Base-by-base conservation (phyloP, 768 basidiomycete species). In the Hebeloma cylindrosporum region DNA sequence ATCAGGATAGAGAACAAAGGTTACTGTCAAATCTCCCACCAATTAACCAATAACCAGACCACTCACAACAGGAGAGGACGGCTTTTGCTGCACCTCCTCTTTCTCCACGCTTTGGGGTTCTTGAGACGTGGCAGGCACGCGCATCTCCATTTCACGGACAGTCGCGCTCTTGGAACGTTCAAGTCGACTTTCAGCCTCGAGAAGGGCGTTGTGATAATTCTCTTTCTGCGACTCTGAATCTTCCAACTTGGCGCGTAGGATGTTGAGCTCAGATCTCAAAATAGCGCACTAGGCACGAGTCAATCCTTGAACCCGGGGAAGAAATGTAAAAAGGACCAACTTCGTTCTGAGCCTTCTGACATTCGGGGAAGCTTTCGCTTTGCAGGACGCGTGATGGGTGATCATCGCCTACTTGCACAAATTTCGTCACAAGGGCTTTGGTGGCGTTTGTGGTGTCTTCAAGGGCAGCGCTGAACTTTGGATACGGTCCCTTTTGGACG, bases 11-110 rank as follows among this genome's bases (percentile, higher is more conserved):
- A 58, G 38, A 59, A 59, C 48, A 69, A 73, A 55, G 70, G 66
- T 55, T 67, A 70, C 60, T 64, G 63, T 64, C 64, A 68, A 68
- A 67, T 71, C 72, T 78, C 80, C 79, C 80, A 82, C 81, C 78
- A 77, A 72, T 75, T 70, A 71, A 75, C 53, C 53, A 60, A 58
- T 51, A 57, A 66, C 68, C 72, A 69, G 73, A 70, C 73, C 74
- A 85, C 86, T 80, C 77, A 87, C 86, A 72, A 70, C 75, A 65
- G 83, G 80, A 73, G 82, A 77, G 69, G 75, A 79, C 66, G 76
- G 73, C 66, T 70, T 71, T 56, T 61, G 62, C 61, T 66, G 69
- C 52, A 71, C 64, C 66, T 72, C 75, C 72, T 77, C 77, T 62
- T 66, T 66, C 60, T 52, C 57, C 40, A 67, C 72, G 27, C 60